These are phyloP conservation scores for Trypanosoma brucei DNA, from an alignment of 208 protist species.

Conservation along the genomic window DNA sequence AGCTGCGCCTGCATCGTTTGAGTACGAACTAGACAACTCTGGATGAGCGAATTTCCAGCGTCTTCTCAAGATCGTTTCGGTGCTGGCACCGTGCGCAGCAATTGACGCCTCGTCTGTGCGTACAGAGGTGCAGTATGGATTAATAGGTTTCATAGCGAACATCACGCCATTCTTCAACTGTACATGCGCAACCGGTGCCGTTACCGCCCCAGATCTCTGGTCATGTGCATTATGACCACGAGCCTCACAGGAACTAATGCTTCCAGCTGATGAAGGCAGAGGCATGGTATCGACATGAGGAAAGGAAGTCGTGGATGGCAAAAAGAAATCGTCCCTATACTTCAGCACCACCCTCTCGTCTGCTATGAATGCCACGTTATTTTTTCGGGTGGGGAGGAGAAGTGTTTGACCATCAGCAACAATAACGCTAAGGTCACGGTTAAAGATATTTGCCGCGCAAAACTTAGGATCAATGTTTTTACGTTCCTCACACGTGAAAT, in stretches of 20 bases:
- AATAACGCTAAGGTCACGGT: constrained; percentile 51
- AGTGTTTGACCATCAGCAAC: constrained; percentile 54
- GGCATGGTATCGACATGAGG: neutral
- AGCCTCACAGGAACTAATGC: no score
- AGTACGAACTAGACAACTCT: constrained; percentile 18
- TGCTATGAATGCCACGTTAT: constrained; percentile 37
- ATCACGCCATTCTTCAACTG: constrained; percentile 70
- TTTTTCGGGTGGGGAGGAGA: constrained; percentile 57
- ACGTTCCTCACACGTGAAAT: constrained; percentile 26
- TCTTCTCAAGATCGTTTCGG: constrained; percentile 58
- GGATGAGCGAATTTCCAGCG: constrained; percentile 77
- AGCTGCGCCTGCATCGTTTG: constrained; percentile 15
- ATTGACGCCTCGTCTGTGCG: constrained; percentile 18
- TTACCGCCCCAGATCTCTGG: neutral
- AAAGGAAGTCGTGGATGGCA: neutral
- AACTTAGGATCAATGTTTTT: constrained; percentile 52
- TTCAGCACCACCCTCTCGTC: constrained; percentile 50
- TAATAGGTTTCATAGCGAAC: constrained; percentile 70
- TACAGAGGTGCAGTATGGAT: constrained; percentile 32
- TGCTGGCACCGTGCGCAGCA: constrained; percentile 50
- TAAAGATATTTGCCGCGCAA: constrained; percentile 55
- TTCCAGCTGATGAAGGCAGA: no score
- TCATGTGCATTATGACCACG: no score
- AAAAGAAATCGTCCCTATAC: constrained; percentile 19
- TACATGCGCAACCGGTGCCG: constrained; percentile 46